phyloP scores from a whole-genome alignment of 352 stramenopile genomes.

The Globisporangium rhizosaccharum region DNA sequence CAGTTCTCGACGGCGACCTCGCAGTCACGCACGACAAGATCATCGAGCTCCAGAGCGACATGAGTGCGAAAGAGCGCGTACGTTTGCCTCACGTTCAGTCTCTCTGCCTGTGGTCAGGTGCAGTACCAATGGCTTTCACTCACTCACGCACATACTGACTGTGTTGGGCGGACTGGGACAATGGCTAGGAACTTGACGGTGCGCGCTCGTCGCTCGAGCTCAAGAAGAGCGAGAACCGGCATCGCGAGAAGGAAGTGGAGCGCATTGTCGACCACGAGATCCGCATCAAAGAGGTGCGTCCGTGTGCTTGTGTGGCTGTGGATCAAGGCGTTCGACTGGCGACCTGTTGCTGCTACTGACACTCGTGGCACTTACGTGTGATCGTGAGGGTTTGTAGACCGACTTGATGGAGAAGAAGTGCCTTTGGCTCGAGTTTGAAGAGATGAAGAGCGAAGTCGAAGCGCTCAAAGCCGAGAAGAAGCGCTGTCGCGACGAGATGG shows the following conservation, averaged over 20 bases:
- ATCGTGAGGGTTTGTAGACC: slow-evolving; percentile 27
- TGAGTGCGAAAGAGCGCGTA: slow-evolving; percentile 66
- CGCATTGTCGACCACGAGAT: slow-evolving; percentile 78
- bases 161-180: not conserved
- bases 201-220: slow-evolving; percentile 58
- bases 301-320: not conserved
- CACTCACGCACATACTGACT: not conserved
- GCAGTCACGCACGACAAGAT: slow-evolving; percentile 69
- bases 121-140: not conserved
- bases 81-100: not conserved
- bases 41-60: slow-evolving; percentile 69
- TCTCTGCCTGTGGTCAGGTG: not conserved
- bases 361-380: not conserved
- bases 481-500: slow-evolving; percentile 56
- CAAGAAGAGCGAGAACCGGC: slow-evolving; percentile 79
- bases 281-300: slow-evolving; percentile 62
- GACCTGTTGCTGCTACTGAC: not conserved
- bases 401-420: slow-evolving; percentile 85
- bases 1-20: slow-evolving; percentile 71
- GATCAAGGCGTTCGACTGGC: not conserved
- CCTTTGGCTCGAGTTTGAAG: slow-evolving; percentile 80
- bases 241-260: slow-evolving; percentile 82
- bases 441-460: slow-evolving; percentile 63
- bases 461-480: slow-evolving; percentile 66
- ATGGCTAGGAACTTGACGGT: slow-evolving; percentile 54